Conservation (phyloP, 139 green algal genomes). For the Auxenochlorella pyrenoidosa region DNA sequence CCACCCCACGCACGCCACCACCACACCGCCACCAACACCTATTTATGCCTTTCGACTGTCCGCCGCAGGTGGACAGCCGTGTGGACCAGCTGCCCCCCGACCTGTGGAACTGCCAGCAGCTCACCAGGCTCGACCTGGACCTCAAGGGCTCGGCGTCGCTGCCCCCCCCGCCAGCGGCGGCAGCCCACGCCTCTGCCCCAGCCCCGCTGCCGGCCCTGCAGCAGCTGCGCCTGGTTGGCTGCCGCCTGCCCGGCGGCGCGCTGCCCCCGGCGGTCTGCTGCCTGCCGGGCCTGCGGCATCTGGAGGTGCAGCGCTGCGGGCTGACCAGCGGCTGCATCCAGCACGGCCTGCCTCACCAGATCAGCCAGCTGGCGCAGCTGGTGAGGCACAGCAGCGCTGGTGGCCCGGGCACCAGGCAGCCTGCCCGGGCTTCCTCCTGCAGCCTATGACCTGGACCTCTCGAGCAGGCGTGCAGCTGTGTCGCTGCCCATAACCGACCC, state of each 20-base stretch:
- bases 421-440: too few relatives aligned
- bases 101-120: conserved; percentile 29
- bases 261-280: conserved; percentile 21
- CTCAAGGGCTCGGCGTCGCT: neutral
- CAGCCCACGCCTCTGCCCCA: neutral
- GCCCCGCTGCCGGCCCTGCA: conserved; percentile 4
- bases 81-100: conserved; percentile 11
- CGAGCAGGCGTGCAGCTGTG: too few relatives aligned
- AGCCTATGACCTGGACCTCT: too few relatives aligned
- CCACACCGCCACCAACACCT: neutral
- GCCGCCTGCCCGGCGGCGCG: conserved; percentile 1
- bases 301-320: conserved; percentile 14
- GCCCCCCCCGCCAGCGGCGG: neutral
- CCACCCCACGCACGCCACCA: neutral
- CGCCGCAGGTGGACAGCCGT: conserved; percentile 8
- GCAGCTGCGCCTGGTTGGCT: conserved; percentile 13
- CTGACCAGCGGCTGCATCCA: neutral
- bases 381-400: neutral
- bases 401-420: too few relatives aligned
- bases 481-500: too few relatives aligned
- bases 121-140: conserved; percentile 16
- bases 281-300: neutral
- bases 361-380: conserved; percentile 1
- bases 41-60: too few relatives aligned
- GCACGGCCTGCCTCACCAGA: neutral